A percentile compares a stretch with the other conserved stretches of the same genome.
Conservation (phyloP, 2,329 filamentous ascomycete species). For the Ascochyta fabae region DNA sequence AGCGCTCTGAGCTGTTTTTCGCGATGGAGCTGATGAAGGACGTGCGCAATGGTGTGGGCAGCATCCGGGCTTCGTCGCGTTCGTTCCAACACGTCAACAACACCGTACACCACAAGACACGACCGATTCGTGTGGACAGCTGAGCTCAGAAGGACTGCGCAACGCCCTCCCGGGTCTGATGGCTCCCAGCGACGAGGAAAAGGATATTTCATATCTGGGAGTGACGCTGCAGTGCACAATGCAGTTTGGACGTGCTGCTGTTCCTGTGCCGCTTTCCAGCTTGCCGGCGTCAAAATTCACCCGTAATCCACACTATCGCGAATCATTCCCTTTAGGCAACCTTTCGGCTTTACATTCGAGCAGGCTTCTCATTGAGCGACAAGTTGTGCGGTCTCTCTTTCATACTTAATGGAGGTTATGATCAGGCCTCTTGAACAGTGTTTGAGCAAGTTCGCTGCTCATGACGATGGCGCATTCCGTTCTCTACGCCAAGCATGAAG, state of each 20-base stretch:
- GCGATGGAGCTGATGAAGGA: neutral
- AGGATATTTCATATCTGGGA: neutral
- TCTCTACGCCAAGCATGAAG: conserved; percentile 1
- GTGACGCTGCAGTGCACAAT: neutral
- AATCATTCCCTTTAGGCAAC: conserved; percentile 2
- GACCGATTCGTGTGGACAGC: neutral
- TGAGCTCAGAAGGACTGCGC: neutral
- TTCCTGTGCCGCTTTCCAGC: neutral
- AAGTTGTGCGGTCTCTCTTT: neutral
- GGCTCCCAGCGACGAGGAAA: neutral
- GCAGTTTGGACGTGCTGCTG: neutral
- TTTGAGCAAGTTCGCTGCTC: neutral
- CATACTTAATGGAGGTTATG: neutral
- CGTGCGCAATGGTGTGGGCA: neutral
- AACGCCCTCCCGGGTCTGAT: neutral
- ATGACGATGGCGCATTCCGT: neutral
- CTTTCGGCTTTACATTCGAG: neutral
- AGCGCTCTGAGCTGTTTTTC: neutral
- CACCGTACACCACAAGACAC: neutral
- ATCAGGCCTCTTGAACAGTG: neutral
- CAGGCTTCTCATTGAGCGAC: neutral
- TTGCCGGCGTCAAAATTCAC: conserved; percentile 5
- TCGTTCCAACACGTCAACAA: neutral
- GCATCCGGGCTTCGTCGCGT: conserved; percentile 1
- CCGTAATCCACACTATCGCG: conserved; percentile 2